Conservation (phyloP, 192 early-diverging fungal genomes). For the Podila horticola region DNA sequence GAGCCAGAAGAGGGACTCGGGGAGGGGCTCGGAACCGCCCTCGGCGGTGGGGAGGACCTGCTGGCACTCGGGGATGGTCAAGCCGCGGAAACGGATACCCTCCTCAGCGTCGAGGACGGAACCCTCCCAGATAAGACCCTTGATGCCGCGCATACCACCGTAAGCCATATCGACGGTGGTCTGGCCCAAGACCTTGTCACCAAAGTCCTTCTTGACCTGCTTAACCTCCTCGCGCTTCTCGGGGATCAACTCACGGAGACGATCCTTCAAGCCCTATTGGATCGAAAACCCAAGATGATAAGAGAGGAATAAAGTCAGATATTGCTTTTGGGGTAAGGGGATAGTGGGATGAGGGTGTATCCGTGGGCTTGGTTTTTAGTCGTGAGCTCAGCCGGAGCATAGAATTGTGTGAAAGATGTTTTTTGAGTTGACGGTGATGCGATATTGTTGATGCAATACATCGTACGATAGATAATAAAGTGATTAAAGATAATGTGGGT, state of each 20-base stretch:
- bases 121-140: slow-evolving; percentile 98
- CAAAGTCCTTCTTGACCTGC: slow-evolving; percentile 91
- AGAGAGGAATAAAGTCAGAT: background rate
- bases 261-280: slow-evolving; percentile 90
- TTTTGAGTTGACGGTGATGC: background rate
- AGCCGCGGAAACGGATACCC: slow-evolving; percentile 98
- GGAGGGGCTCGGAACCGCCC: slow-evolving; percentile 93
- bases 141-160: slow-evolving; percentile 99
- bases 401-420: too few relatives aligned
- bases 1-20: slow-evolving; percentile 98
- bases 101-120: slow-evolving; percentile 98
- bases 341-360: background rate
- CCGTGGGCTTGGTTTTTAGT: background rate
- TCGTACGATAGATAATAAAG: slow-evolving; percentile 3
- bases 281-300: background rate
- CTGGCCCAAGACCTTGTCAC: slow-evolving; percentile 89
- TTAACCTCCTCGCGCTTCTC: slow-evolving; percentile 96
- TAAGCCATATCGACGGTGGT: slow-evolving; percentile 98
- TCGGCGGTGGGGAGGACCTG: slow-evolving; percentile 88
- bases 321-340: background rate
- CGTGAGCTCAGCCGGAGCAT: background rate
- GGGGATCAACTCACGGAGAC: slow-evolving; percentile 93
- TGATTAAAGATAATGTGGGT: background rate
- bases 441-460: background rate
- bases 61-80: slow-evolving; percentile 97